Evolutionary conservation across 306 rosid genomes (phyloP).

Genomic region (Vicia sativa): DNA sequence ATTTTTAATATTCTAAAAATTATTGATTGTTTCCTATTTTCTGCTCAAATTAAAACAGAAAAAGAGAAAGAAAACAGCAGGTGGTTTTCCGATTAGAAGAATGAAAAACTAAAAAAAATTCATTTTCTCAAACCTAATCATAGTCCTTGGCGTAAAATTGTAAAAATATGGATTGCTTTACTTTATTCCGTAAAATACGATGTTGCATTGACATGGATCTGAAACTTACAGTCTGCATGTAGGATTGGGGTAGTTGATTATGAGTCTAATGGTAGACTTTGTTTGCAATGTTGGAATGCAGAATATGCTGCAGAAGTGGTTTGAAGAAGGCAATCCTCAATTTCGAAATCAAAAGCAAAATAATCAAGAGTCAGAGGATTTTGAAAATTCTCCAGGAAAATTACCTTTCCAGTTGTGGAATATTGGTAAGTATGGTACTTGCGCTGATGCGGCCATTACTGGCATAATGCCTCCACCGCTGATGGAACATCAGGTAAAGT

Average conservation of each 20-base stretch:
- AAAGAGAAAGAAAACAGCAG: not conserved
- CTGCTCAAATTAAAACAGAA: not conserved
- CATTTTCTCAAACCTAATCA: not conserved
- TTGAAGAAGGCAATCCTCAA: slow-evolving; percentile 63
- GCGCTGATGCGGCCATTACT: slow-evolving; percentile 91
- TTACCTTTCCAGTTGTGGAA: slow-evolving; percentile 86
- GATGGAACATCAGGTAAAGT: slow-evolving; percentile 86
- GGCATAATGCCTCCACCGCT: slow-evolving; percentile 99
- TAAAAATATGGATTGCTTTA: not conserved
- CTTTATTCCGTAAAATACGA: slow-evolving; percentile 8
- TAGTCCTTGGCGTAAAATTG: slow-evolving; percentile 31
- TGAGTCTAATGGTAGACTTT: slow-evolving; percentile 38
- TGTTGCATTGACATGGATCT: slow-evolving; percentile 1
- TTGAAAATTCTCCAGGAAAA: slow-evolving; percentile 55
- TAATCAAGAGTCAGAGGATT: slow-evolving; percentile 53
- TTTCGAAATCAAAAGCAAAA: slow-evolving; percentile 62
- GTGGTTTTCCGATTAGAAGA: not conserved
- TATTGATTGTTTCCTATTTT: not conserved
- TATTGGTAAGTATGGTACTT: slow-evolving; percentile 80
- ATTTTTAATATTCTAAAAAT: not conserved
- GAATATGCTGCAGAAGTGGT: slow-evolving; percentile 83
- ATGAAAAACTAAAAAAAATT: not conserved
- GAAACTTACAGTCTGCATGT: slow-evolving; percentile 24
- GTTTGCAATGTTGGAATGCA: slow-evolving; percentile 47
- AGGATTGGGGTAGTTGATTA: slow-evolving; percentile 27